Percentiles rank a stretch among this genome's conserved stretches.
These are phyloP conservation scores for Scheffersomyces insectosa DNA, from an alignment of 1,139 yeast species.

Conservation along the genomic window DNA sequence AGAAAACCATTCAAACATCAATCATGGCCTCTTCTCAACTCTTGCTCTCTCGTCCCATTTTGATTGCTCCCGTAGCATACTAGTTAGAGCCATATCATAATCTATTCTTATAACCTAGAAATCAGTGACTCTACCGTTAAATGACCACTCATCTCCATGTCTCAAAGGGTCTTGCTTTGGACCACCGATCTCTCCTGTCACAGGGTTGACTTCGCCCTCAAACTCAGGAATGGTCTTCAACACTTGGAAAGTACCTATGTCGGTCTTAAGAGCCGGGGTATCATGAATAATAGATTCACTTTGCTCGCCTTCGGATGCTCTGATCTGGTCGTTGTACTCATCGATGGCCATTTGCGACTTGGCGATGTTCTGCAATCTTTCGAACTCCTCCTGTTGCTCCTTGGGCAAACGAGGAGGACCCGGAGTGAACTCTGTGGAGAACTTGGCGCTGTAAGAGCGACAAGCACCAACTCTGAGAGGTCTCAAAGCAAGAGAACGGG, in stretches of 20 bases:
- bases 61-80: neutral
- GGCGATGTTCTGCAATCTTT: slow-evolving; percentile 77
- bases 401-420: slow-evolving; percentile 84
- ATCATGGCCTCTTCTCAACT: too few relatives aligned
- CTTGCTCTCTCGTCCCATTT: too few relatives aligned
- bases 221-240: slow-evolving; percentile 88
- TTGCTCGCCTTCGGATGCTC: slow-evolving; percentile 16
- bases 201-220: slow-evolving; percentile 92
- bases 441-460: slow-evolving; percentile 22
- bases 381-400: slow-evolving; percentile 92
- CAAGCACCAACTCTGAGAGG: too few relatives aligned
- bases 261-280: slow-evolving; percentile 31
- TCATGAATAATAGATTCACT: slow-evolving; percentile 23
- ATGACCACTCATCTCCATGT: slow-evolving; percentile 87
- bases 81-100: neutral
- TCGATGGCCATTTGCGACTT: slow-evolving; percentile 79
- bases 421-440: slow-evolving; percentile 44
- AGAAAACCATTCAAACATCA: too few relatives aligned
- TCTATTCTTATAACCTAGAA: slow-evolving; percentile 43
- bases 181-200: slow-evolving; percentile 94
- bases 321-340: slow-evolving; percentile 56
- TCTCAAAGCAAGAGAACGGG: too few relatives aligned
- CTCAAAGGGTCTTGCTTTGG: slow-evolving; percentile 98
- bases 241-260: slow-evolving; percentile 63
- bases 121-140: slow-evolving; percentile 94